These are phyloP conservation scores for Clavariopsis aquatica DNA, from an alignment of 495 filamentous ascomycete species.

Conservation along the genomic window DNA sequence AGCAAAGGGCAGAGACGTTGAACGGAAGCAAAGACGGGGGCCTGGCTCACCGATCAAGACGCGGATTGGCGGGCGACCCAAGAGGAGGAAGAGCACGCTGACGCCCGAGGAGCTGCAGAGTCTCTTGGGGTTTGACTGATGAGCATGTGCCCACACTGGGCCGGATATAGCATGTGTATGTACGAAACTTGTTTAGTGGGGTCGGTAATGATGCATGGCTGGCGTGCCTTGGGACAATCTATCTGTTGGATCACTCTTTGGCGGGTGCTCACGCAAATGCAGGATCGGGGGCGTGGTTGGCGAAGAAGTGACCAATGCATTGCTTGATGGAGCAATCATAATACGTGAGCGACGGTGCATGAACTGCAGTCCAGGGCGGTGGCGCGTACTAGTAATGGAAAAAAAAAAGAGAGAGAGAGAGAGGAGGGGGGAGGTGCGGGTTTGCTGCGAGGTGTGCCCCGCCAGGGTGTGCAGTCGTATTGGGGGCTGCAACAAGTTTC, in stretches of 20 bases:
- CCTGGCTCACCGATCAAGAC: conserved; percentile 41
- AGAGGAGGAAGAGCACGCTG: conserved; percentile 48
- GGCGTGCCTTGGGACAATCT: conserved; percentile 23
- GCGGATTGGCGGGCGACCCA: conserved; percentile 44
- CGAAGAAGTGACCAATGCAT: conserved; percentile 16
- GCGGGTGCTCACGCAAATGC: neutral
- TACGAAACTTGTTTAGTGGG: conserved; percentile 18
- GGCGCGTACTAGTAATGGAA: no score
- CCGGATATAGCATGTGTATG: conserved; percentile 13
- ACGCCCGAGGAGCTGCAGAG: conserved; percentile 47
- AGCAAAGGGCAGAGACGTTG: conserved; percentile 22
- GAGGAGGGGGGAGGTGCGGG: no score
- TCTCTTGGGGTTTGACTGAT: conserved; percentile 26
- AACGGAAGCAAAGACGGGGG: conserved; percentile 27
- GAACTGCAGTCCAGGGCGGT: conserved; percentile 17
- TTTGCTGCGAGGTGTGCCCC: conserved; percentile 4
- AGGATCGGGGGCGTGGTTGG: conserved; percentile 6
- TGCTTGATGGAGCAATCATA: conserved; percentile 17
- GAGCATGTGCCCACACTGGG: conserved; percentile 1
- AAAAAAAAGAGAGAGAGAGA: no score
- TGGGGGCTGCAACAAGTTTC: conserved; percentile 23
- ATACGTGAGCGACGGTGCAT: conserved; percentile 29
- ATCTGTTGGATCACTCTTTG: conserved; percentile 13
- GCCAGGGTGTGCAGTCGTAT: neutral
- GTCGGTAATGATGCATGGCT: conserved; percentile 8